Base-by-base conservation (phyloP, 805 yeast species). In the Isabelozyma gotoi region DNA sequence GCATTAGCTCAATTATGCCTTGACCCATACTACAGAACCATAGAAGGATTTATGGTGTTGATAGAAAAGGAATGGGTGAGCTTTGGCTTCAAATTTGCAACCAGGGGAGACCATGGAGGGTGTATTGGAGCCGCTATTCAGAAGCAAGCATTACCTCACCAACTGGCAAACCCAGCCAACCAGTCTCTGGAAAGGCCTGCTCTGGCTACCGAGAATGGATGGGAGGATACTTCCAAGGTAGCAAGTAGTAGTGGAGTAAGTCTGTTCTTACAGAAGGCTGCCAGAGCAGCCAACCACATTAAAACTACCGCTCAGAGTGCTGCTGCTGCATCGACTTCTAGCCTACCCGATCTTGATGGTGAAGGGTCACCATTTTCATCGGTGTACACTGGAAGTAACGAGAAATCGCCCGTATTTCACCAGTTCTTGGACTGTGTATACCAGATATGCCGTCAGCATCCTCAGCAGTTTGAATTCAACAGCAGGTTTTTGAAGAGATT, bases 11-110 rank as follows among this genome's bases (percentile, higher is more conserved):
- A 92, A 63, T 65, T 94, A 4, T 88, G 96, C 57, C 70, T 91
- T 7, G 98, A 94, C 61, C 97, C 98, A 0, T 88, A 80, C 59
- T 94, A 76, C 63, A 74, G 99, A 50, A 91, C 98, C 0, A 50
- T 88, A 2, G 85, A 89, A 45, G 99, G 99, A 2, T 90, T 94
- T 57, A 84, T 86, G 67, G 77, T 82, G 0, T 69, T 94, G 15
- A 74, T 94, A 3, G 99, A 94, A 55, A 91, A 94, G 57, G 99
- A 94, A 50, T 94, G 98, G 98, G 72, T 88, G 2, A 81, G 96
- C 37, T 92, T 92, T 69, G 99, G 99, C 0, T 96, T 90, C 67
- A 77, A 89, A 52, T 94, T 92, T 59, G 78, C 81, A 42, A 94
- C 89, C 49, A 68, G 99, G 48, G 81, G 82, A 17, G 96, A 94